Evolutionary conservation across 257 asterid genomes (phyloP), one percentile per base, ranked within the genome.

Genomic region (Primulina huaijiensis): DNA sequence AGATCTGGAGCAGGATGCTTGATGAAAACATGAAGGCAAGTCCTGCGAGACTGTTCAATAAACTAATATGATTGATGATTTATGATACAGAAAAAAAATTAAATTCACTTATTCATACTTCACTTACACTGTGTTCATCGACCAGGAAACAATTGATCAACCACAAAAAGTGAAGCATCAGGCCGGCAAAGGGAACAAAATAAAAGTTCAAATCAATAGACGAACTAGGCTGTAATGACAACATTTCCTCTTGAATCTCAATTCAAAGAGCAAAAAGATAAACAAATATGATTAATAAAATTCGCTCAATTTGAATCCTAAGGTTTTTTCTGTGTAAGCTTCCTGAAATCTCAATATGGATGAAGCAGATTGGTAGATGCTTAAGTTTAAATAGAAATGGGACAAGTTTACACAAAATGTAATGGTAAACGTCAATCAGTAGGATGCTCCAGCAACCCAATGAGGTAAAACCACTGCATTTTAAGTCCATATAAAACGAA

Each of bases 1-100:
- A 74, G 75, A 94, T 86, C 75, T 91, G 99, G 75, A 94, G 90
- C 82, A 94, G 77, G 76, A 94, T 84, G 85, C 98, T 91, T 55
- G 98, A 56, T 17, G 98, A 94, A 84, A 94, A 94, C 99, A 91
- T 91, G 82, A 91, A 94, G 37, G 99, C 99, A 70, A 94, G 96
- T 74, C 99, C 99, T 59, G 95, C 97, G 78, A 94, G 99, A 82
- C 98, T 94, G 97, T n/a, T 73, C 61, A 73, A 57, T 20, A 70
- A 70, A 74, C 59, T 62, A 43, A 78, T 52, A 70, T 75, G 69
- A 78, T 67, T 70, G 73, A 38, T 25, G 37, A 50, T 63, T 55
- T 20, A 64, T 17, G 53, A 60, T 11, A 59, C 72, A 65, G 38
- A 61, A 68, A 53, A 21, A 52, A 70, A 57, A 79, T 53, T 63